Evolutionary conservation across 2,329 filamentous ascomycete species (phyloP).

Genomic region (Lecanicillium sp.): DNA sequence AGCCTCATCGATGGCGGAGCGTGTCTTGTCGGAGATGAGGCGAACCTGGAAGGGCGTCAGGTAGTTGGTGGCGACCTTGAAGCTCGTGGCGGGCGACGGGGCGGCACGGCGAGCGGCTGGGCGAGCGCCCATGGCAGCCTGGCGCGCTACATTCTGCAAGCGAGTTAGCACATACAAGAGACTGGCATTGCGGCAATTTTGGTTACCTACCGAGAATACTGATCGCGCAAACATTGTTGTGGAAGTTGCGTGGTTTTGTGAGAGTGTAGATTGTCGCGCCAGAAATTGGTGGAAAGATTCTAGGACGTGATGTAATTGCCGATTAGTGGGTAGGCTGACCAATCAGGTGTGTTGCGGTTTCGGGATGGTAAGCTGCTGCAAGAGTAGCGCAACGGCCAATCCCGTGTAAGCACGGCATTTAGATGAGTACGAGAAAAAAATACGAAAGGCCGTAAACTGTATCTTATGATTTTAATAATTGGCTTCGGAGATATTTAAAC

Average conservation of each 20-base stretch:
- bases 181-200: background rate
- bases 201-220: constrained; percentile 15
- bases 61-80: constrained; percentile 11
- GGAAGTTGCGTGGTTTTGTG: constrained; percentile 2
- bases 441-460: no score
- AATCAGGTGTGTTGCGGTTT: constrained; percentile 6
- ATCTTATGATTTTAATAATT: no score
- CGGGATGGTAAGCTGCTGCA: background rate
- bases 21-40: constrained; percentile 72
- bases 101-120: constrained; percentile 9
- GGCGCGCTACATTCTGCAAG: constrained; percentile 25
- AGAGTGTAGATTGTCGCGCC: background rate
- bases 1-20: constrained; percentile 80
- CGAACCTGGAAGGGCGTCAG: constrained; percentile 41
- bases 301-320: constrained; percentile 10
- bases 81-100: constrained; percentile 3
- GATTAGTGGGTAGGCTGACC: constrained; percentile 9
- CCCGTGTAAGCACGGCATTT: no score
- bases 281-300: constrained; percentile 5
- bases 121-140: constrained; percentile 20
- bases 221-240: constrained; percentile 17
- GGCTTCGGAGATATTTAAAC: no score
- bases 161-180: background rate
- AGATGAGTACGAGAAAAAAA: no score
- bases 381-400: no score